These are phyloP conservation scores for Pyricularia grisea DNA, from an alignment of 2,329 filamentous ascomycete species.

Conservation along the genomic window DNA sequence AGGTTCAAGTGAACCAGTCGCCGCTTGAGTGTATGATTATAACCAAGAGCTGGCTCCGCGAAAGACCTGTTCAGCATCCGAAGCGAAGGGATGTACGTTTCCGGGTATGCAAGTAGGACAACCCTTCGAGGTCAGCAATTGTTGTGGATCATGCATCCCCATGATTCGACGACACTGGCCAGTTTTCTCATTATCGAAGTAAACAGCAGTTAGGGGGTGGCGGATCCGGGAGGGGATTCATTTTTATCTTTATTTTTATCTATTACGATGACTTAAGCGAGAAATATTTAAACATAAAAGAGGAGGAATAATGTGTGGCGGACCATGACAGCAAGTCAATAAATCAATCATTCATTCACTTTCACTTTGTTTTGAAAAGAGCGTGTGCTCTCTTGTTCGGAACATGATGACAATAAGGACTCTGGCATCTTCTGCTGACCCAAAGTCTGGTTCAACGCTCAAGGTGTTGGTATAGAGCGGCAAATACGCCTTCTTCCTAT, in stretches of 20 bases:
- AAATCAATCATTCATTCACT: neutral
- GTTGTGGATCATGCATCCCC: neutral
- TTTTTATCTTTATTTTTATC: neutral
- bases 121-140: neutral
- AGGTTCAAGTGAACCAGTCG: neutral
- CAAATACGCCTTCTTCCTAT: no score
- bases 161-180: neutral
- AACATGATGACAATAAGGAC: no score
- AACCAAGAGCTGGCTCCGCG: neutral
- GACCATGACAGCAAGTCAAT: neutral
- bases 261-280: neutral
- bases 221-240: neutral
- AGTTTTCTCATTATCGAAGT: neutral
- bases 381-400: neutral
- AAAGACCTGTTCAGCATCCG: neutral
- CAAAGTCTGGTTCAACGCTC: no score
- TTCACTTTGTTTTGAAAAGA: neutral
- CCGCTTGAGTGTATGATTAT: neutral
- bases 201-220: neutral
- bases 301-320: neutral
- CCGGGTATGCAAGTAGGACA: neutral
- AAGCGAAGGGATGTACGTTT: neutral
- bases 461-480: no score
- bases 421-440: no score
- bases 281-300: neutral